Percentiles rank a stretch among this genome's conserved stretches.
These are phyloP conservation scores for Aureobasidium sp. DNA, from an alignment of 2,329 filamentous ascomycete genomes.

Conservation along the genomic window DNA sequence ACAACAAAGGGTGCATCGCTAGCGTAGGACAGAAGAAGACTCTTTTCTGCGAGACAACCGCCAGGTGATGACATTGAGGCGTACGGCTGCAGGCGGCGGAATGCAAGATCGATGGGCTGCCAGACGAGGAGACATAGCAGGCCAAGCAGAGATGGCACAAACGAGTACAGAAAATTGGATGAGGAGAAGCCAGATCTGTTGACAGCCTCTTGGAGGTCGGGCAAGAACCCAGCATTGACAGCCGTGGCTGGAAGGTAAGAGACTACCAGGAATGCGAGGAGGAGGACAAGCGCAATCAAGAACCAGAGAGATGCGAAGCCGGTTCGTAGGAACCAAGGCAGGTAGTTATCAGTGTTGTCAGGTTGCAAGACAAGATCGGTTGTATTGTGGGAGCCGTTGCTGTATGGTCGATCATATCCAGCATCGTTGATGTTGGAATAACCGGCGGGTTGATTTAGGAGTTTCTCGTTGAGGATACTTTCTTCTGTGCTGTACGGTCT, in stretches of 20 bases:
- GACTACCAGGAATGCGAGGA: slow-evolving; percentile 66
- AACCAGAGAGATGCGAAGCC: slow-evolving; percentile 59
- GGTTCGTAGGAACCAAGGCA: slow-evolving; percentile 70
- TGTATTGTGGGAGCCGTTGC: slow-evolving; percentile 32
- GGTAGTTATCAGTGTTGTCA: slow-evolving; percentile 24
- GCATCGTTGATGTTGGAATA: slow-evolving; percentile 24
- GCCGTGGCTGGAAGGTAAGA: slow-evolving; percentile 64
- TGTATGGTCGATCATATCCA: slow-evolving; percentile 23
- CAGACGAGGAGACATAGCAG: slow-evolving; percentile 61
- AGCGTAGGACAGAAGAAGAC: slow-evolving; percentile 64
- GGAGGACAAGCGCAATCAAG: slow-evolving; percentile 51
- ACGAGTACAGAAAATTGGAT: slow-evolving; percentile 81
- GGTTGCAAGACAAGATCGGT: slow-evolving; percentile 51
- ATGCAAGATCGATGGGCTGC: slow-evolving; percentile 57
- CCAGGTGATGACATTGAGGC: slow-evolving; percentile 51
- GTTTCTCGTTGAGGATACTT: slow-evolving; percentile 43
- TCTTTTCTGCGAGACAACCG: slow-evolving; percentile 55
- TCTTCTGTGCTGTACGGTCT: slow-evolving; percentile 45
- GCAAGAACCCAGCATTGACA: slow-evolving; percentile 63
- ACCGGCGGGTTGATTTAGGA: slow-evolving; percentile 18
- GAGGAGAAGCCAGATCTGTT: slow-evolving; percentile 60
- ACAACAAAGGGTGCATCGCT: slow-evolving; percentile 57
- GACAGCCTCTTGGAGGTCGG: slow-evolving; percentile 49
- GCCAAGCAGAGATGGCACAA: slow-evolving; percentile 62
- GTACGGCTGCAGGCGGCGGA: slow-evolving; percentile 64